Evolutionary conservation across 2,329 filamentous ascomycete species (phyloP), one percentile per base, ranked within the genome.

Genomic region (Cadophora gregata): DNA sequence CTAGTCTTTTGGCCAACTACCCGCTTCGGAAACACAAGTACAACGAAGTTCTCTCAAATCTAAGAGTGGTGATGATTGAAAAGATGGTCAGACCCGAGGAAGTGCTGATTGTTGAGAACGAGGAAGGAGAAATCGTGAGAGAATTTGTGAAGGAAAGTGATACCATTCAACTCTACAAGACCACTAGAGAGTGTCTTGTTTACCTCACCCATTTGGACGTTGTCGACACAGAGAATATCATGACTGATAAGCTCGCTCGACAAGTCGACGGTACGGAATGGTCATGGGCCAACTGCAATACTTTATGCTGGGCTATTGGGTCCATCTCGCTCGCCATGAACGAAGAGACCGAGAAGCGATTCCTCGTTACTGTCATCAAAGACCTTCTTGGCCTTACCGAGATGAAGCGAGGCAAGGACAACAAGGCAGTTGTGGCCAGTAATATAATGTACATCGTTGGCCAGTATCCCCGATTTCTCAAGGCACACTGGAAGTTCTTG

Each of bases 381-480:
- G 96, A 99, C 76, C 88, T 99, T 8, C 88, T 99, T 31, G 96
- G 96, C 1, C 84, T 99, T 64, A 99, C 96, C 0, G 96, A 99
- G 80, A 97, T 97, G 94, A 99, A 99, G 84, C 92, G 96, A 63
- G 96, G 96, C 70, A 99, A 99, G 77, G 96, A 99, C 83, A 99
- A 99, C 86, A 99, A 99, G 79, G 96, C 96, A 14, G 96, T 99
- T 10, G 96, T 99, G 48, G 96, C 96, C 70, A 97, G 93, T 81
- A 99, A 99, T 82, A 99, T 99, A 77, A 99, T 99, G 96, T 99
- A 99, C 79, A 99, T 99, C 81, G 96, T 99, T 69, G 96, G 96
- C 67, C 96, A 99, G 78, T 99, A 99, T 77, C 96, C 96, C 45
- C 92, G 96, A 24, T 99, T 99, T 82, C 83, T 99, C 75, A 99